Conservation (phyloP, 768 basidiomycete genomes). For the Floccularia luteovirens region DNA sequence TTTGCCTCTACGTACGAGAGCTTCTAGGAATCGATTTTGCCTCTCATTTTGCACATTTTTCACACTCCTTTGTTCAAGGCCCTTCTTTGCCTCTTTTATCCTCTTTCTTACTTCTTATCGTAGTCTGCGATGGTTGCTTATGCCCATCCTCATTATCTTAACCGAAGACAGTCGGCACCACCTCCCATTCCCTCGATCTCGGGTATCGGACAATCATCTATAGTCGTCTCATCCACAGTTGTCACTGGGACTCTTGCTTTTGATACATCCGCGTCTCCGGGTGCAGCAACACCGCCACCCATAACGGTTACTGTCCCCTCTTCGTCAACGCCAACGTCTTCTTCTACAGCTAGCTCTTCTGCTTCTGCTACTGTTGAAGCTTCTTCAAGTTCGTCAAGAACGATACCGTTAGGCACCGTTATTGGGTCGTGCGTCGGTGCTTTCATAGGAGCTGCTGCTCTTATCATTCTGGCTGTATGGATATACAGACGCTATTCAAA, state of each 20-base stretch:
- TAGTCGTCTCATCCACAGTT: constrained; percentile 9
- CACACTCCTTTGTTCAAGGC: constrained; percentile 13
- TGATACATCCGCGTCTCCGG: constrained; percentile 9
- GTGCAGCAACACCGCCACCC: constrained; percentile 7
- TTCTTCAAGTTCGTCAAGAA: constrained; percentile 14
- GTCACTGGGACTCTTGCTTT: constrained; percentile 9
- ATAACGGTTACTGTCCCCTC: constrained; percentile 5
- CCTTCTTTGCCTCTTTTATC: constrained; percentile 8
- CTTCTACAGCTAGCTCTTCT: constrained; percentile 10
- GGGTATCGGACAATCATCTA: constrained; percentile 10
- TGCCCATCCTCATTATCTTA: constrained; percentile 9
- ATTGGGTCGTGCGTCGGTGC: constrained; percentile 59
- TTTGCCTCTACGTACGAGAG: too few species aligned
- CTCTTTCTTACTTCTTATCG: constrained; percentile 2
- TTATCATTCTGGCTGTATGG: constrained; percentile 46
- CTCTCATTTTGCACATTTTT: constrained; percentile 3
- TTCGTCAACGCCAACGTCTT: constrained; percentile 4
- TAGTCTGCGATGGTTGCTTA: constrained; percentile 14
- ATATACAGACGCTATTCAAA: constrained; percentile 44
- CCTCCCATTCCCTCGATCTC: constrained; percentile 8
- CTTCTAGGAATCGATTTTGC: too few species aligned
- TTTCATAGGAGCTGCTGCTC: constrained; percentile 41
- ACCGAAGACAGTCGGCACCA: constrained; percentile 11
- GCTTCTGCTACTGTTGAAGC: constrained; percentile 10
- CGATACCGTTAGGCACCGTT: constrained; percentile 44